Evolutionary conservation across 1,139 yeast genomes (phyloP).

Genomic region (Candida freyschussii): DNA sequence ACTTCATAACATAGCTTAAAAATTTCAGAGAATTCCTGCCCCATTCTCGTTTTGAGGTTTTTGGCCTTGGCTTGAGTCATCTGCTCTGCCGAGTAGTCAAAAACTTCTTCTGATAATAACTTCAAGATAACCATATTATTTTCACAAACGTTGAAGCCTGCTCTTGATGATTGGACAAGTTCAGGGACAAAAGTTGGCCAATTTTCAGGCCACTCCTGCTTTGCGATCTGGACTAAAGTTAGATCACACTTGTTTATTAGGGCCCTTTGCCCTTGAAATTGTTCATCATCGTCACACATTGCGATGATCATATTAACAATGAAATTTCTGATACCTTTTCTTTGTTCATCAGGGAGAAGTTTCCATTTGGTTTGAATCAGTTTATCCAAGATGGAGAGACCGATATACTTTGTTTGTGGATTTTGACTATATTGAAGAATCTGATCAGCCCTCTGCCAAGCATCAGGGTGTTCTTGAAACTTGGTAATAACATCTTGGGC

Average conservation of each 20-base stretch:
- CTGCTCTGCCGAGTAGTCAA: conserved; percentile 90
- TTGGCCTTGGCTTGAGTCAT: conserved; percentile 94
- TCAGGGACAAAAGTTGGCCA: conserved; percentile 99
- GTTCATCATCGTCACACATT: conserved; percentile 80
- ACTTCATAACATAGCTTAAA: conserved; percentile 92
- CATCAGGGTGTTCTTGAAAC: conserved; percentile 91
- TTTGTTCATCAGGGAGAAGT: conserved; percentile 78
- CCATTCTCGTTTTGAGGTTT: conserved; percentile 76
- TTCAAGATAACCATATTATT: conserved; percentile 92
- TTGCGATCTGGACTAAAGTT: conserved; percentile 87
- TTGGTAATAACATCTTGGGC: conserved; percentile 83
- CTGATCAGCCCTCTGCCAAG: conserved; percentile 93
- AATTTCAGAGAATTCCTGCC: conserved; percentile 87
- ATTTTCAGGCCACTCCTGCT: conserved; percentile 98
- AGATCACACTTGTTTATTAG: conserved; percentile 89
- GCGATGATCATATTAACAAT: conserved; percentile 91
- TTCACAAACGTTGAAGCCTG: conserved; percentile 91
- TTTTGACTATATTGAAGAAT: conserved; percentile 75
- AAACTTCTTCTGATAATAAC: conserved; percentile 89
- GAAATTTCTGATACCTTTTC: conserved; percentile 86
- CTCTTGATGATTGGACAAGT: conserved; percentile 75
- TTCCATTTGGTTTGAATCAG: conserved; percentile 93
- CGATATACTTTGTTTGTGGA: conserved; percentile 88
- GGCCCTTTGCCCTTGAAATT: conserved; percentile 71
- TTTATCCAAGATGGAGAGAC: conserved; percentile 83